Evolutionary conservation across 2,329 filamentous ascomycete species (phyloP), one percentile per base, ranked within the genome.

Genomic region (Claviceps africana): DNA sequence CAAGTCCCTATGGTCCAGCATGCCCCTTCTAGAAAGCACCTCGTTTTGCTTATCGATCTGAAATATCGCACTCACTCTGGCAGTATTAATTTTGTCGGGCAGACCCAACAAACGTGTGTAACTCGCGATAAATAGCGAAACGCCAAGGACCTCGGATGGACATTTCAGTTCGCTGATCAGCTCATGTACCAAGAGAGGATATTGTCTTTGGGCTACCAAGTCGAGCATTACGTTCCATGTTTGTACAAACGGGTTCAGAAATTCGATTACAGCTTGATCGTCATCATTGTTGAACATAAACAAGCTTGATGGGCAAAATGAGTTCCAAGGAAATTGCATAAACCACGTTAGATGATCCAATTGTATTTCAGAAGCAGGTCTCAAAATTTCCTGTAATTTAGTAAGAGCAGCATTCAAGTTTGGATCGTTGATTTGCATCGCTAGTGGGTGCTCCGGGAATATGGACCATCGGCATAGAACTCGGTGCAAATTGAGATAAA

Each of bases 401-500:
- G 45, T 22, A 47, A 67, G 62, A 25, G 58, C 56, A 39, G 40
- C 5, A 52, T 64, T 61, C 21, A 65, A 28, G 11, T 43, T 28
- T 3, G 39, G 30, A 15, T 52, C 48, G 3, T 31, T 40, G 13
- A 57, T 6, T 31, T 48, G 33, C 15, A 67, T 15, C 31, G 21
- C 57, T 6, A 57, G n/a, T 5, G 31, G 57, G 46, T 70, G 61
- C 1, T 66, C 64, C 13, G 73, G 60, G 3, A 71, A 55, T 13
- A 49, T 58, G 19, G 72, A 73, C 73, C 76, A 79, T 21, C 76
- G 60, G 60, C 81, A 85, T 62, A 79, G 82, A 2, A 84, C 54
- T 60, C 86, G 83, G 60, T 86, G 83, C 13, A 86, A 62, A 6
- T 75, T 70, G 48, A 88, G 58, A 61, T 83, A 89, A 60, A 85